These are phyloP conservation scores for Zopfia rhizophila DNA, from an alignment of 2,329 filamentous ascomycete species.

Conservation along the genomic window DNA sequence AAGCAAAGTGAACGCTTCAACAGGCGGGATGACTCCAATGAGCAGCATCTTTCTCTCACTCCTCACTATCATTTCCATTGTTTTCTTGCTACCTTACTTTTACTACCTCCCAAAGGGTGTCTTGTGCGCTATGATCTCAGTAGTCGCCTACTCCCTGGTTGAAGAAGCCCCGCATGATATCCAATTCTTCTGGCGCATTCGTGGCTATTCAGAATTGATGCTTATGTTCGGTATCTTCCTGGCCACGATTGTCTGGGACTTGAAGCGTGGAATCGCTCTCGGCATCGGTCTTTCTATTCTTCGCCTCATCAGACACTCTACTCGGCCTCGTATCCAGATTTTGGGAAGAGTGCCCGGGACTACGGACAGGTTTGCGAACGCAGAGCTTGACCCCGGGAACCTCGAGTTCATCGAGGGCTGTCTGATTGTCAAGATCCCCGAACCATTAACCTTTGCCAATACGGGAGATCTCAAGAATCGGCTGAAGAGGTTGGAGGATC, in stretches of 20 bases:
- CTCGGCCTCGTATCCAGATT: slow-evolving; percentile 94
- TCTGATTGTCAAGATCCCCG: slow-evolving; percentile 96
- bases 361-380: slow-evolving; percentile 81
- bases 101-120: slow-evolving; percentile 98
- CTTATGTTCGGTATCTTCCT: slow-evolving; percentile 93
- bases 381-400: slow-evolving; percentile 74
- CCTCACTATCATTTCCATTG: slow-evolving; percentile 81
- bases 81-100: slow-evolving; percentile 88
- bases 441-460: slow-evolving; percentile 96
- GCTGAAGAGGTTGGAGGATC: slow-evolving; percentile 83
- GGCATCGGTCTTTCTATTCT: slow-evolving; percentile 92
- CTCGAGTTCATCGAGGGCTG: slow-evolving; percentile 93
- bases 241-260: slow-evolving; percentile 93
- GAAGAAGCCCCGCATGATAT: slow-evolving; percentile 96
- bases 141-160: slow-evolving; percentile 92
- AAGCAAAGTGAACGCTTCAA: slow-evolving; percentile 94
- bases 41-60: slow-evolving; percentile 87
- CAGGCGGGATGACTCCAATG: slow-evolving; percentile 92
- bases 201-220: slow-evolving; percentile 84
- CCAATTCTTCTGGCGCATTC: slow-evolving; percentile 85
- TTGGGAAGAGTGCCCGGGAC: slow-evolving; percentile 88
- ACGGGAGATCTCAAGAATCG: slow-evolving; percentile 90
- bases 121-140: slow-evolving; percentile 91
- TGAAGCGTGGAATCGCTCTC: slow-evolving; percentile 91
- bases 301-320: slow-evolving; percentile 89